These are phyloP conservation scores for Leucosporidium creatinivorum DNA, from an alignment of 768 basidiomycete genomes.

Conservation along the genomic window DNA sequence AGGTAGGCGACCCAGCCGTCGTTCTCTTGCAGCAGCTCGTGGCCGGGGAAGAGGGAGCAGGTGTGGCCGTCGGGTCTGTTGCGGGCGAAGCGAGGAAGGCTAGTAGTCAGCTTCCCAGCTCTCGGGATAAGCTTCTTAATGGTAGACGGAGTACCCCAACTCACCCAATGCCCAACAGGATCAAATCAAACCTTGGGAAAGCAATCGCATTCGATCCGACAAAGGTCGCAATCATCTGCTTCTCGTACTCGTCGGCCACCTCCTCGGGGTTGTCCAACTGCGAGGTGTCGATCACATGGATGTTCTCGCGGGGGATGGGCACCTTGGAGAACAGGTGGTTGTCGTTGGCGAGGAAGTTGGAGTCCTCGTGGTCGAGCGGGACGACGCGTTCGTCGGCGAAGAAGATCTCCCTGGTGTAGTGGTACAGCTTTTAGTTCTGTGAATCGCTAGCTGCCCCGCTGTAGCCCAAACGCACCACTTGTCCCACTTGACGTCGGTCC, in stretches of 20 bases:
- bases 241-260: slow-evolving; percentile 47
- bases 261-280: slow-evolving; percentile 43
- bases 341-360: slow-evolving; percentile 74
- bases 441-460: neutral
- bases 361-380: slow-evolving; percentile 83
- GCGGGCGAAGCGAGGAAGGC: neutral
- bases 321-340: slow-evolving; percentile 72
- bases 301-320: slow-evolving; percentile 64
- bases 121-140: no score
- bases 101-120: neutral
- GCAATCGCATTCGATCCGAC: slow-evolving; percentile 87
- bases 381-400: slow-evolving; percentile 96
- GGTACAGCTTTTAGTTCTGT: neutral
- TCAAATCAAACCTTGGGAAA: slow-evolving; percentile 95
- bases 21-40: slow-evolving; percentile 69
- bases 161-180: slow-evolving; percentile 91
- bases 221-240: slow-evolving; percentile 74
- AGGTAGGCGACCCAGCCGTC: slow-evolving; percentile 93
- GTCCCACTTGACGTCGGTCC: slow-evolving; percentile 75
- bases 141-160: slow-evolving; percentile 38
- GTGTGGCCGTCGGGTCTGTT: slow-evolving; percentile 64
- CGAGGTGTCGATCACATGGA: slow-evolving; percentile 69
- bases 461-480: slow-evolving; percentile 59
- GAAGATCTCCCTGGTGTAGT: slow-evolving; percentile 76
- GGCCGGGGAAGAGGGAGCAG: slow-evolving; percentile 92